phyloP scores from a whole-genome alignment of 805 yeast genomes.

The Isabelozyma heimii region DNA sequence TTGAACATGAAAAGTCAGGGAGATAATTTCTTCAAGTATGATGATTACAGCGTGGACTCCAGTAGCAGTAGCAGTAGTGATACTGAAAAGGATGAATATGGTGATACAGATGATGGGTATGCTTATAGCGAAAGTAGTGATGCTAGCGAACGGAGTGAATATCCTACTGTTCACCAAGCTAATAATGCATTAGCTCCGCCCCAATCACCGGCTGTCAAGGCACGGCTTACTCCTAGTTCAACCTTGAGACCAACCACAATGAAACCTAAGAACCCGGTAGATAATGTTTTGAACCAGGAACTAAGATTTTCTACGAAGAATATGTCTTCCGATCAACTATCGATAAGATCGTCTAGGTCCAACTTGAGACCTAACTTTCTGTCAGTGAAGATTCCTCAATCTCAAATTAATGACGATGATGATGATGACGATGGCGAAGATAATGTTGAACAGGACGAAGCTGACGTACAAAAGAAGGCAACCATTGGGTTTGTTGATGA shows the following conservation, averaged over 20 bases:
- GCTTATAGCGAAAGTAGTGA: constrained; percentile 2
- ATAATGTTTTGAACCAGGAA: background rate
- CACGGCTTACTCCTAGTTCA: background rate
- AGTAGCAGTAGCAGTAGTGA: constrained; percentile 11
- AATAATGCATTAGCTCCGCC: background rate
- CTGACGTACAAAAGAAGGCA: constrained; percentile 66
- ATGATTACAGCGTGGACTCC: constrained; percentile 15
- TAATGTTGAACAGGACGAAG: constrained; percentile 66
- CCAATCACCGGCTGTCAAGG: background rate
- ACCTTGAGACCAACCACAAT: no score
- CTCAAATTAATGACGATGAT: constrained; percentile 65
- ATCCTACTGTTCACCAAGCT: background rate
- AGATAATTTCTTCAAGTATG: constrained; percentile 23
- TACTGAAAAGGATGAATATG: constrained; percentile 2
- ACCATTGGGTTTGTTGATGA: constrained; percentile 61
- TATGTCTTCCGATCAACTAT: constrained; percentile 23
- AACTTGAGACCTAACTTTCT: constrained; percentile 61
- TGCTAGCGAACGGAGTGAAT: background rate
- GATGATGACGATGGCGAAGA: constrained; percentile 65
- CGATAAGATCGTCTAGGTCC: constrained; percentile 31
- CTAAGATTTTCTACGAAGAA: background rate
- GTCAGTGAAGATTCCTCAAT: constrained; percentile 68
- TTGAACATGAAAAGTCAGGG: constrained; percentile 67
- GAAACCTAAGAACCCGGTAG: background rate
- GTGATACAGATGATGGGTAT: background rate